Conservation (phyloP, 2,329 filamentous ascomycete genomes). For the Xylariaceae sp. region DNA sequence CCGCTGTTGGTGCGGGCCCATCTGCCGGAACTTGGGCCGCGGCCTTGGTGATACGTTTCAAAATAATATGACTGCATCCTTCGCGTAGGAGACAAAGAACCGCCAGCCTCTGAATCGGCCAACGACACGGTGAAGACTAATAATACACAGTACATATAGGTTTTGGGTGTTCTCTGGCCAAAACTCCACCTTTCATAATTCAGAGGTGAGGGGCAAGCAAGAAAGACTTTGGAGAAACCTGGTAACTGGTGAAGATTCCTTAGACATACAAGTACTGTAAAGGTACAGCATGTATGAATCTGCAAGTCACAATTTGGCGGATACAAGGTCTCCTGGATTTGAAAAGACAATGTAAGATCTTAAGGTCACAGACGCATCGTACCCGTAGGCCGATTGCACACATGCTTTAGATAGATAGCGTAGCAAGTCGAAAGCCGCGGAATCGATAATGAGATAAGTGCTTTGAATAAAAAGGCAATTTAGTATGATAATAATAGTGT, state of each 20-base stretch:
- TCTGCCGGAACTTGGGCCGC: constrained; percentile 18
- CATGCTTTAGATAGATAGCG: too few relatives aligned
- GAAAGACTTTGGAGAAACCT: constrained; percentile 16
- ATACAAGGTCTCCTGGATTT: constrained; percentile 6
- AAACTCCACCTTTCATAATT: constrained; percentile 10
- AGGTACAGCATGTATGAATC: constrained; percentile 1
- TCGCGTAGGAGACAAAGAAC: constrained; percentile 15
- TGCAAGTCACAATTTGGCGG: constrained; percentile 9
- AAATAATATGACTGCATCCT: constrained; percentile 20
- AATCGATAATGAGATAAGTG: constrained; percentile 4
- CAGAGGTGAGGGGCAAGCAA: neutral
- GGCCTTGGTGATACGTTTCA: constrained; percentile 20
- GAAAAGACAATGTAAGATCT: constrained; percentile 8
- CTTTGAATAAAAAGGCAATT: constrained; percentile 8
- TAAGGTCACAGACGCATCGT: constrained; percentile 7
- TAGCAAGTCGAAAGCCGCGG: constrained; percentile 14
- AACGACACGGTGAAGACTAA: constrained; percentile 11
- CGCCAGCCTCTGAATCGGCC: constrained; percentile 9
- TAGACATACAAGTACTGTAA: constrained; percentile 6
- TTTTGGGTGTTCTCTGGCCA: constrained; percentile 3
- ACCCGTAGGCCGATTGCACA: constrained; percentile 11
- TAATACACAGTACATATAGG: constrained; percentile 18
- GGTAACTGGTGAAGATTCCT: constrained; percentile 6
- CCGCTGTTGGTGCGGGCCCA: constrained; percentile 10
- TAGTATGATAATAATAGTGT: constrained; percentile 7